Conservation (phyloP, 148 eudicot genomes). For the Gaultheria prostrata region DNA sequence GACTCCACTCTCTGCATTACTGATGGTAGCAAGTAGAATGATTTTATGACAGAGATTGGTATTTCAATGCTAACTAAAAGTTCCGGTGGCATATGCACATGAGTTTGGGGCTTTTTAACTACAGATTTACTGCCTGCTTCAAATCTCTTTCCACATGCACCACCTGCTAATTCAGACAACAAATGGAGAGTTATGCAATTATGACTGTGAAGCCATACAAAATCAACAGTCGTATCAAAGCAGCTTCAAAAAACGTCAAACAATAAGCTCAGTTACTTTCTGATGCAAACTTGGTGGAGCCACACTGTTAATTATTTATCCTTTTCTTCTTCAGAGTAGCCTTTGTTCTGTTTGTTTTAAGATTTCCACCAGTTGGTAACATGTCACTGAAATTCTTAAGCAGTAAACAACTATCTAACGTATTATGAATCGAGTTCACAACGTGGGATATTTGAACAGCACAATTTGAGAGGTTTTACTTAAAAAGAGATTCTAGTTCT, state of each 20-base stretch:
- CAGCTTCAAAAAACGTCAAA: not conserved
- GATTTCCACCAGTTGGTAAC: not conserved
- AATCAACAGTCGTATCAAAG: not conserved
- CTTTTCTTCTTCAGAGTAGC: not conserved
- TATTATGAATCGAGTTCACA: not conserved
- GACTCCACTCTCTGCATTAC: constrained; percentile 91
- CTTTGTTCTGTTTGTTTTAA: not conserved
- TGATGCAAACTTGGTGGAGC: not conserved
- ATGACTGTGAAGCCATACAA: not conserved
- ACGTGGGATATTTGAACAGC: not conserved
- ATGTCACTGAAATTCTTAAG: not conserved
- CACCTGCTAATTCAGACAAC: constrained; percentile 20
- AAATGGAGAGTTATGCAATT: not conserved
- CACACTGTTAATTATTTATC: not conserved
- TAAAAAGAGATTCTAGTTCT: not conserved
- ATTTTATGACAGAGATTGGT: constrained; percentile 47
- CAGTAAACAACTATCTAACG: not conserved
- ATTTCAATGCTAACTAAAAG: constrained; percentile 68
- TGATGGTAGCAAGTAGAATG: constrained; percentile 82
- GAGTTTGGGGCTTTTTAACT: constrained; percentile 34
- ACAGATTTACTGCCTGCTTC: constrained; percentile 20
- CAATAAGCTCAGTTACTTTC: not conserved
- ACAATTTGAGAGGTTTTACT: not conserved
- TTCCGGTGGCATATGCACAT: constrained; percentile 87
- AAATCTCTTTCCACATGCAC: constrained; percentile 23